Evolutionary conservation across 768 basidiomycete genomes (phyloP), one percentile per base, ranked within the genome.

Genomic region (Pholiota conissans): DNA sequence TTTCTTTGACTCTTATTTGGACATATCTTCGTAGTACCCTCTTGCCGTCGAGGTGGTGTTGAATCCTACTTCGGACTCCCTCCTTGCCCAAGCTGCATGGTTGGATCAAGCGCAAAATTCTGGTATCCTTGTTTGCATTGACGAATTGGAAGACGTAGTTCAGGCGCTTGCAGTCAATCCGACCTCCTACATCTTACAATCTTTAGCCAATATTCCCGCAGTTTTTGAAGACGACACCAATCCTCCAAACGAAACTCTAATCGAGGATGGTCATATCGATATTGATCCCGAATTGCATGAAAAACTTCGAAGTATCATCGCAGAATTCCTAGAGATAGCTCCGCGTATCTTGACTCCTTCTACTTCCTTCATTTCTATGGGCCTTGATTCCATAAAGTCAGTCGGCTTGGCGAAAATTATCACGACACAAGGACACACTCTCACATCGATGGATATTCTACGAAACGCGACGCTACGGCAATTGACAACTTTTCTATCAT

Each of bases 331-430:
- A 40, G 59, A 61, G 16, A 56, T 74, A 20, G 49, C 65, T 26
- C 52, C 64, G 14, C 37, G 47, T 0, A 37, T 71, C 14, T 22
- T 74, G 20, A 61, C 58, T 11, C 55, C 65, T 14, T 62, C 59
- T 11, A 68, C 69, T 9, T 80, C 80, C 3, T 71, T 81, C 26
- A 64, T 81, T 11, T 74, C 79, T 4, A 64, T 81, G 52, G 80
- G 80, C 7, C 61, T 81, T 28, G 80, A 81, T 59, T 81, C 80
- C 6, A 76, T 81, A 57, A 75, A 73, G 57, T 74, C 80, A 0
- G 74, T 81, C 9, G 77, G 78, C 2, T 65, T 81, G 32, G 71
- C 77, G 28, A 74, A 70, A 50, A 30, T 55, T 9, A 61, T 81
- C 11, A 65, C 66, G 20, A 66, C 67, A 53, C 65, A 65, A 18